These are phyloP conservation scores for Bruguiera parviflora DNA, from an alignment of 345 rosid species.

Conservation along the genomic window DNA sequence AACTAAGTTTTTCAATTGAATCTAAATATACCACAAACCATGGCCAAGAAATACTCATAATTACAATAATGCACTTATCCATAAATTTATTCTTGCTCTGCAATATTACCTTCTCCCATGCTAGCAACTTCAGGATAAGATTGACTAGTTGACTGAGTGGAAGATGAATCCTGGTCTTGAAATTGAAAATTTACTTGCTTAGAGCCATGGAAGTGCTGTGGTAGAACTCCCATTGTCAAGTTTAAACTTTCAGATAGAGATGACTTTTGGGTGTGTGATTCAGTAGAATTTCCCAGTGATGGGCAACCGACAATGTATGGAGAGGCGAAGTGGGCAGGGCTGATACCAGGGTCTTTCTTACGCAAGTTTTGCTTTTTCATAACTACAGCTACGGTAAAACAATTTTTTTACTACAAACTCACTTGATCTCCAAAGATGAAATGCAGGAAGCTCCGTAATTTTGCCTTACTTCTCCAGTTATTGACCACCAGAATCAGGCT, in stretches of 20 bases:
- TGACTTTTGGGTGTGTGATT: slow-evolving; percentile 23
- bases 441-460: not conserved
- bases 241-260: slow-evolving; percentile 39
- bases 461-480: not conserved
- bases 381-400: slow-evolving; percentile 2
- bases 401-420: slow-evolving; percentile 11
- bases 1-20: too few species aligned
- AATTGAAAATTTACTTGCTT: slow-evolving; percentile 46
- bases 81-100: slow-evolving; percentile 25
- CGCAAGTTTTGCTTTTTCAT: slow-evolving; percentile 37
- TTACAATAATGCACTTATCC: not conserved
- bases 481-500: slow-evolving; percentile 9
- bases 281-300: slow-evolving; percentile 42
- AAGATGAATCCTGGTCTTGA: slow-evolving; percentile 66
- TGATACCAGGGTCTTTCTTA: slow-evolving; percentile 35
- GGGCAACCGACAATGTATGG: slow-evolving; percentile 37
- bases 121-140: slow-evolving; percentile 56
- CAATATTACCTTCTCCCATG: slow-evolving; percentile 41
- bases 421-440: slow-evolving; percentile 16
- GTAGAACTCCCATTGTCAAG: slow-evolving; percentile 48
- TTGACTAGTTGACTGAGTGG: slow-evolving; percentile 69
- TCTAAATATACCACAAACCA: too few species aligned
- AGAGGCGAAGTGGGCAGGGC: slow-evolving; percentile 22
- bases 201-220: slow-evolving; percentile 30
- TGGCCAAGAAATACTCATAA: too few species aligned